Evolutionary conservation across 192 early-diverging fungal genomes (phyloP), one percentile per base, ranked within the genome.

Genomic region (Rhizophagus clarus): DNA sequence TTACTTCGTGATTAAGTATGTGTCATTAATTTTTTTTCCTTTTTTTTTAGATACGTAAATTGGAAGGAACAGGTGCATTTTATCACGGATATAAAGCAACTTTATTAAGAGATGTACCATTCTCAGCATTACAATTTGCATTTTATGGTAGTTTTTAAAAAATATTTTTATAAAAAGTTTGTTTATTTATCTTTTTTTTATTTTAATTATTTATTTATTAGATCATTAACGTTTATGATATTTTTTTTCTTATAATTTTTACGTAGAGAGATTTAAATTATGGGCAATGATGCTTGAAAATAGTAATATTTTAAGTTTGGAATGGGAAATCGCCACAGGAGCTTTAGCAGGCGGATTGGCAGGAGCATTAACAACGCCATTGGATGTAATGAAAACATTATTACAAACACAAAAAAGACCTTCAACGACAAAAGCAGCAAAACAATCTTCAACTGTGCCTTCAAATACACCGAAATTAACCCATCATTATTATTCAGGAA

Each of bases 81-180:
- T 90, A 85, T 79, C 88, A 90, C 76, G 89, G 89, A 76, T 90
- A 86, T 67, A 81, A 79, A 72, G 89, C 89, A n/a, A 90, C 89
- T 0, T 79, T 90, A 45, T 61, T 90, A 49, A 78, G 89, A 32
- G 89, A 90, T 63, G 89, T 90, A 28, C 89, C 89, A 15, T 90
- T 87, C 60, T 90, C 89, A 26, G 89, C 89, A 3, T 73, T 90
- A 7, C 89, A 90, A 80, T 90, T 90, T 77, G 89, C 89, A 24
- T 88, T 87, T 74, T 90, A 90, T 78, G 88, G 88, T 89, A 86
- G 82, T 51, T 12, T 37, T 64, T 28, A 42, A 63, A 56, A 56
- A 22, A 22, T 28, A 40, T 37, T 34, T 51, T 20, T 40, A 6
- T 7, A 40, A 40, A 40, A 40, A 40, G 37, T 40, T 20, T 63